phyloP scores from a whole-genome alignment of 371 early-diverging fungal genomes.

The Conidiobolus incongruus region DNA sequence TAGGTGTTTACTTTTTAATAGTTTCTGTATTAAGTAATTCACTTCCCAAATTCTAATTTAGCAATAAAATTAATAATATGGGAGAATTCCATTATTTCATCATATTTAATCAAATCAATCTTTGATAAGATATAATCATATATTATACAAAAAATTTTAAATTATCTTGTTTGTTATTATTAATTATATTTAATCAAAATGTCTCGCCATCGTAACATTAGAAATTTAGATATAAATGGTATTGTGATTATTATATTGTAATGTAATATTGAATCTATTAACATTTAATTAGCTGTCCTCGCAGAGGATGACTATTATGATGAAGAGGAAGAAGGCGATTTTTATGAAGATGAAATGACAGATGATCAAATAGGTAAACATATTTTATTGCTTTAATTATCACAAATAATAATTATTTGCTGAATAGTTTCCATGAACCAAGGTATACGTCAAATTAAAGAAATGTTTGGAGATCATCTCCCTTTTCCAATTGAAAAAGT shows the following conservation, averaged over 20 bases:
- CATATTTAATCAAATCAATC: too few relatives aligned
- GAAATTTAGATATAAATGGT: constrained; percentile 48
- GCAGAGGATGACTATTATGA: constrained; percentile 32
- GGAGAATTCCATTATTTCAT: too few relatives aligned
- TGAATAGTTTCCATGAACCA: constrained; percentile 18
- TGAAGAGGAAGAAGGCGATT: constrained; percentile 17
- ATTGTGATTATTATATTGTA: not conserved
- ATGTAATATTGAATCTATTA: not conserved
- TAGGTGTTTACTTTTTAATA: too few relatives aligned
- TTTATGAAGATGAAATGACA: constrained; percentile 1
- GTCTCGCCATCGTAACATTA: constrained; percentile 49
- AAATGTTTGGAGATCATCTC: constrained; percentile 22
- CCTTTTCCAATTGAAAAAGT: constrained; percentile 23
- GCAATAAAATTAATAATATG: too few relatives aligned
- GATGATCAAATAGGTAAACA: constrained; percentile 4
- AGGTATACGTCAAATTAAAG: constrained; percentile 20
- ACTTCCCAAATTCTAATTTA: too few relatives aligned
- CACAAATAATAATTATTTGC: not conserved
- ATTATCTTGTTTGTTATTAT: too few relatives aligned
- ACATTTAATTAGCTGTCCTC: constrained; percentile 20
- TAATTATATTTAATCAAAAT: too few relatives aligned
- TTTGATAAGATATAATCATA: too few relatives aligned
- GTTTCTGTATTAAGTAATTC: too few relatives aligned
- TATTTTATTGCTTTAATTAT: not conserved
- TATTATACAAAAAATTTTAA: too few relatives aligned